Evolutionary conservation across 257 asterid genomes (phyloP), one percentile per base, ranked within the genome.

Genomic region (Nicotiana knightiana): DNA sequence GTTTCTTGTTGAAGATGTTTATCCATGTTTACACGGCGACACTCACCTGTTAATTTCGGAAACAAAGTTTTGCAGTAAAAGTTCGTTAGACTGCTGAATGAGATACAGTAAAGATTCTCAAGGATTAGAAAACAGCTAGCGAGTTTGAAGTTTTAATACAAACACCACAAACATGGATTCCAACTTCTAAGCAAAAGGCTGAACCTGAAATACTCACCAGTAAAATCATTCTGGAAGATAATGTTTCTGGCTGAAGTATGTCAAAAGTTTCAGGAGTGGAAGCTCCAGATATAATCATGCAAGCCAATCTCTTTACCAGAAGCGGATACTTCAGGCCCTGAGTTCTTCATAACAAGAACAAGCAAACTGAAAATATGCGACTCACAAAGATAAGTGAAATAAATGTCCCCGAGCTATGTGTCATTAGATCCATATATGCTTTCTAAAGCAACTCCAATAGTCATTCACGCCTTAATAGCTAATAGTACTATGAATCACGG

Each of bases 271-370:
- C 83, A 15, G 91, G 58, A 77, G 91, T 85, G 24, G 91, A 88
- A 21, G 15, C 85, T 71, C 89, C 92, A 63, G 97, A 85, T 68
- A 95, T 89, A 81, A 91, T 89, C 89, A 86, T 90, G 86, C 97
- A 90, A 81, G 95, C 96, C 77, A 91, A 77, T 66, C 97, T 90
- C 90, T 95, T 95, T 84, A 89, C 91, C 7, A 93, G 86, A 81
- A 92, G 89, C 28, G 97, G 98, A 90, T 93, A 95, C 82, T 93
- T 93, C 55, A 93, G 85, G 73, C 97, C 97, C 84, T 90, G 91
- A 83, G 81, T 67, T 88, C 98, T 95, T 88, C 86, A 89, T 82
- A 84, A 71, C 70, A 57, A 32, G 13, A 46, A 43, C 37, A 71
- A 71, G 78, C 6, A 43, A 71, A 71, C 46, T 71, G 21, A 43